A percentile compares a stretch with the other conserved stretches of the same genome.
These are phyloP conservation scores for Globisporangium parvum DNA, from an alignment of 352 stramenopile genomes.

Conservation along the genomic window DNA sequence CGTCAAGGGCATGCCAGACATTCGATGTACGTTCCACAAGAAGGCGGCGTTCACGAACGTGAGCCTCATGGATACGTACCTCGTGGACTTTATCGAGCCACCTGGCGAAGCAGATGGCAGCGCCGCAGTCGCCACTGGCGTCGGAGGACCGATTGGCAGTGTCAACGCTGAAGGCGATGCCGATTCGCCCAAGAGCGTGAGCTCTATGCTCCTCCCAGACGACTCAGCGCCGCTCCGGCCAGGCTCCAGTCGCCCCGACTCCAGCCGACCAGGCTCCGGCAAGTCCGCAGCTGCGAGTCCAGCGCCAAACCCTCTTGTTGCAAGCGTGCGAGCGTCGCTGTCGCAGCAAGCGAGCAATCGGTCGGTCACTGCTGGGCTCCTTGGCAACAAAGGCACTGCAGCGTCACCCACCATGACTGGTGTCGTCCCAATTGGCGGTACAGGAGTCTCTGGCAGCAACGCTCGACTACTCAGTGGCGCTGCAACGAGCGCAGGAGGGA, in stretches of 20 bases:
- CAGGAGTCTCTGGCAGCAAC: neutral
- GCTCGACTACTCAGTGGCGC: neutral
- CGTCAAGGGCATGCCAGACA: slow-evolving; percentile 79
- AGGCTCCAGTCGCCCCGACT: neutral
- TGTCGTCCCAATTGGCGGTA: neutral
- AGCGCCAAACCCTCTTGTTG: neutral
- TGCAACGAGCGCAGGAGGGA: too few species aligned
- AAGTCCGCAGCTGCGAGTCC: neutral
- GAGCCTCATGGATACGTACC: slow-evolving; percentile 78
- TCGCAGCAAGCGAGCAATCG: slow-evolving; percentile 11
- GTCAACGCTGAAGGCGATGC: slow-evolving; percentile 16
- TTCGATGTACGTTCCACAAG: slow-evolving; percentile 77
- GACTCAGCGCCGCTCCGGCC: neutral
- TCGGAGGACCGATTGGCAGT: slow-evolving; percentile 11
- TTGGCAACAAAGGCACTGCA: neutral
- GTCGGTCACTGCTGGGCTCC: neutral
- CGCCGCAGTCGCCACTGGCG: neutral
- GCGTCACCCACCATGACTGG: neutral
- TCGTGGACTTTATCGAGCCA: slow-evolving; percentile 72
- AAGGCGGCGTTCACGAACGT: slow-evolving; percentile 80
- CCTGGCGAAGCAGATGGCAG: neutral
- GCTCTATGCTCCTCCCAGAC: slow-evolving; percentile 5
- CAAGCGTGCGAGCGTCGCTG: slow-evolving; percentile 7
- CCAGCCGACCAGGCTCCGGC: too few species aligned
- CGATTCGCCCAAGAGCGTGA: slow-evolving; percentile 16